Base-by-base conservation (phyloP, 176 grass and related monocot genomes). In the Juncus inflexus region DNA sequence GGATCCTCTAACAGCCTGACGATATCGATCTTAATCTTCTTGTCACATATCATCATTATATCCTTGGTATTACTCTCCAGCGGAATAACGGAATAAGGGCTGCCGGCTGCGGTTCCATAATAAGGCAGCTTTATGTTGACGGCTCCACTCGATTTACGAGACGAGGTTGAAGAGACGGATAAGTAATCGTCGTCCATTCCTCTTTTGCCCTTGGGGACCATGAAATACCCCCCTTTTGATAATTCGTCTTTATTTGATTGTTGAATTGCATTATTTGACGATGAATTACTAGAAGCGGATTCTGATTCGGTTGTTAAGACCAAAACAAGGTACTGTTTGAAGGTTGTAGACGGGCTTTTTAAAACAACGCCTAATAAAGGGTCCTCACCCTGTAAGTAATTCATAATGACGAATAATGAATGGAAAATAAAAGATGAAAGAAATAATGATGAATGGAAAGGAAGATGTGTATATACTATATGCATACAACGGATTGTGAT, bases 11-110 rank as follows among this genome's bases (percentile, higher is more conserved):
- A 84, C 69, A 96, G 87, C 73, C 67, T 80, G 69, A 86, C 92
- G 78, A 88, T 84, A 91, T 96, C 92, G 15, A 96, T 91, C 79
- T 91, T 88, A 67, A 96, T 96, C 88, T 88, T 96, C 77, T 84
- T 67, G 28, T 70, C 40, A 40, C 92, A 96, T 81, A 96, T 86
- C 64, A 78, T 86, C 4, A 91, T 78, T 42, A 96, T 81, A 15
- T 96, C 87, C 63, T 91, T 70, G 36, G 67, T 70, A 59, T 58
- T 91, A 55, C 67, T 83, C 52, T 91, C 87, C 63, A 96, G 67
- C 81, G 76, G 66, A 83, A 76, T 86, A 74, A 90, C 92, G 72
- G 82, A 81, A 86, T 83, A 96, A 55, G 82, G 75, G 41, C 66
- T 79, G 60, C 87, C 87, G 39, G 84, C 83, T 40, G 87, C 84